Evolutionary conservation across 1,284 basidiomycete genomes (phyloP).

Genomic region (Fistulinella staudtii): DNA sequence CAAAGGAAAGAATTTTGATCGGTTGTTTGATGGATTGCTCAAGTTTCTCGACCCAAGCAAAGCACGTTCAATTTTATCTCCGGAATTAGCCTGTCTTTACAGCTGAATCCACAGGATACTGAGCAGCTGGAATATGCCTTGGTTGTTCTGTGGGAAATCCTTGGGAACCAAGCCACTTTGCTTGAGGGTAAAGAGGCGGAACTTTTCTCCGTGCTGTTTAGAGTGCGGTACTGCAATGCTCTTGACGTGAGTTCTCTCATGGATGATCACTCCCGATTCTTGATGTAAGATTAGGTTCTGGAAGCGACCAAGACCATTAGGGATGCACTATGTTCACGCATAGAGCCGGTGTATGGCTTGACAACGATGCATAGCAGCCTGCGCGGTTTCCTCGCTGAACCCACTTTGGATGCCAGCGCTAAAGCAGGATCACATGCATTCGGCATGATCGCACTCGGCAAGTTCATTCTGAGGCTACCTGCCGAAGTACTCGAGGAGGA

Average conservation of each 20-base stretch:
- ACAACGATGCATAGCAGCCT: slow-evolving; percentile 74
- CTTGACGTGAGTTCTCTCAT: slow-evolving; percentile 49
- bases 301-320: slow-evolving; percentile 78
- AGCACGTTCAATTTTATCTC: slow-evolving; percentile 37
- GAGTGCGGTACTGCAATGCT: slow-evolving; percentile 64
- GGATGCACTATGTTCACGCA: slow-evolving; percentile 61
- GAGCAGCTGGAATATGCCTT: slow-evolving; percentile 69
- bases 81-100: background rate
- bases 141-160: slow-evolving; percentile 72
- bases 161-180: slow-evolving; percentile 61
- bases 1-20: slow-evolving; percentile 60
- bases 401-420: slow-evolving; percentile 43
- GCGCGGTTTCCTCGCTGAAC: slow-evolving; percentile 55
- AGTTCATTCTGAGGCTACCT: slow-evolving; percentile 74
- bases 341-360: slow-evolving; percentile 79
- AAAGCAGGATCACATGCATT: slow-evolving; percentile 71
- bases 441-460: slow-evolving; percentile 75
- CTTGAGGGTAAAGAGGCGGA: slow-evolving; percentile 73
- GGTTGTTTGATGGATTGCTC: slow-evolving; percentile 58
- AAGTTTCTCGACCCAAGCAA: slow-evolving; percentile 54
- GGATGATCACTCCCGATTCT: slow-evolving; percentile 6
- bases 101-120: slow-evolving; percentile 42
- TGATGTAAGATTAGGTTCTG: slow-evolving; percentile 49
- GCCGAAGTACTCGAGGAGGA: slow-evolving; percentile 83
- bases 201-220: slow-evolving; percentile 59